phyloP scores from a whole-genome alignment of 225 moss, liverwort and hornwort genomes.

The Thuidium tamariscinum region DNA sequence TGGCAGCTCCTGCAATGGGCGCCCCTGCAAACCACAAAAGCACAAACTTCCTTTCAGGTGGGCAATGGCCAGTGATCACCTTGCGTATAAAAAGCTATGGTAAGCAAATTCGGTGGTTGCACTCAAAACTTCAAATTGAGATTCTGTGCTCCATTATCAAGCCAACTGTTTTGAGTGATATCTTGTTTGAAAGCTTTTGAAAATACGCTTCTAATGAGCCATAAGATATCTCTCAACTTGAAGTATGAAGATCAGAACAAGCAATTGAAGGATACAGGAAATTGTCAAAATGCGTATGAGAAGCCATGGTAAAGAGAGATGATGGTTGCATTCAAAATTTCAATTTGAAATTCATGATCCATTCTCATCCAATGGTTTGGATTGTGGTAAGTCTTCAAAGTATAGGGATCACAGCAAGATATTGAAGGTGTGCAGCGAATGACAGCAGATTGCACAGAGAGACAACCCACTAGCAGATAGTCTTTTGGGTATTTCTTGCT shows the following conservation, averaged over 20 bases:
- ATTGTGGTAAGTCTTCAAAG: not conserved
- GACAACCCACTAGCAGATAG: not conserved
- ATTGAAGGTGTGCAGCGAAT: not conserved
- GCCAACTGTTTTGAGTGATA: not conserved
- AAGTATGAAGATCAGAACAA: not conserved
- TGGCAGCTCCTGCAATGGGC: constrained; percentile 76
- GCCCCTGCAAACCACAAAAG: constrained; percentile 40
- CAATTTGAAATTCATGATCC: not conserved
- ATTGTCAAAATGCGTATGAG: not conserved
- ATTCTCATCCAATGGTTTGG: not conserved
- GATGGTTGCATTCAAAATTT: not conserved
- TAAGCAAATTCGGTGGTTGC: not conserved
- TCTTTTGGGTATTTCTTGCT: not conserved
- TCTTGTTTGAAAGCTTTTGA: not conserved
- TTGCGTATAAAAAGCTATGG: not conserved
- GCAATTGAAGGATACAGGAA: not conserved
- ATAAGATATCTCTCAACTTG: not conserved
- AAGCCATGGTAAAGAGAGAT: not conserved
- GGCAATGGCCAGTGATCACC: not conserved
- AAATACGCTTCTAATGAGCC: not conserved
- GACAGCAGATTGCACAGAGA: not conserved
- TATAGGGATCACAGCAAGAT: not conserved
- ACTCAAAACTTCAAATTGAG: not conserved
- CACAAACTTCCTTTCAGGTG: not conserved
- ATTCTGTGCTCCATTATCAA: not conserved